These are phyloP conservation scores for Umbelopsis vinacea DNA, from an alignment of 192 early-diverging fungal species.

Conservation along the genomic window DNA sequence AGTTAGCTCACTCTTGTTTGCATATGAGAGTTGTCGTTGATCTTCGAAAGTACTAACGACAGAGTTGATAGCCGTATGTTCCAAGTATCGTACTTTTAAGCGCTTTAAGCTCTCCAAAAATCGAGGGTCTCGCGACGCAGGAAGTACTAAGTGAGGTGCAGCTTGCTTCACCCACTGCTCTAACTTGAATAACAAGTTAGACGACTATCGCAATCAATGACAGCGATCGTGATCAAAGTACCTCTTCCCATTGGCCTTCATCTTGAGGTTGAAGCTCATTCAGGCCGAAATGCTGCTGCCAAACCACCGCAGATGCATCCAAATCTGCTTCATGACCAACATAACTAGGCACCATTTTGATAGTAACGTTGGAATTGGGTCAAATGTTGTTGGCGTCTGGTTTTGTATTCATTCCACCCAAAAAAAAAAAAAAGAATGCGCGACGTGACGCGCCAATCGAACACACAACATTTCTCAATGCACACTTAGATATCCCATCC, in stretches of 20 bases:
- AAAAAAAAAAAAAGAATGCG: background rate
- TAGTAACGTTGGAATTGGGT: background rate
- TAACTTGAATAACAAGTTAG: background rate
- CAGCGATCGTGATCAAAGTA: background rate
- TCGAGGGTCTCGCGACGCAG: background rate
- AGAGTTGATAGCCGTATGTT: background rate
- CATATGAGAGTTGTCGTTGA: background rate
- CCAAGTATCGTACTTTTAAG: background rate
- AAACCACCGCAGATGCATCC: background rate
- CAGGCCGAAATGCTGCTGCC: constrained; percentile 8
- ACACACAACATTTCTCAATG: background rate
- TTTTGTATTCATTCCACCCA: background rate
- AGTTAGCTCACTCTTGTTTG: background rate
- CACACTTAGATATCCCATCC: background rate
- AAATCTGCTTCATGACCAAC: background rate
- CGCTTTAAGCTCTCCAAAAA: constrained; percentile 3
- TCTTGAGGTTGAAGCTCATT: background rate
- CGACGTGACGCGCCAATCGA: background rate
- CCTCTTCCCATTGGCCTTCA: background rate
- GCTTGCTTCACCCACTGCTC: background rate
- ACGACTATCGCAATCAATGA: background rate
- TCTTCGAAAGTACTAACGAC: background rate
- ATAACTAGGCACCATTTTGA: background rate
- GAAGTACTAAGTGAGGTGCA: background rate
- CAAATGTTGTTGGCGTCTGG: background rate